These are phyloP conservation scores for Cytospora leucostoma DNA, from an alignment of 2,329 filamentous ascomycete genomes.

Conservation along the genomic window DNA sequence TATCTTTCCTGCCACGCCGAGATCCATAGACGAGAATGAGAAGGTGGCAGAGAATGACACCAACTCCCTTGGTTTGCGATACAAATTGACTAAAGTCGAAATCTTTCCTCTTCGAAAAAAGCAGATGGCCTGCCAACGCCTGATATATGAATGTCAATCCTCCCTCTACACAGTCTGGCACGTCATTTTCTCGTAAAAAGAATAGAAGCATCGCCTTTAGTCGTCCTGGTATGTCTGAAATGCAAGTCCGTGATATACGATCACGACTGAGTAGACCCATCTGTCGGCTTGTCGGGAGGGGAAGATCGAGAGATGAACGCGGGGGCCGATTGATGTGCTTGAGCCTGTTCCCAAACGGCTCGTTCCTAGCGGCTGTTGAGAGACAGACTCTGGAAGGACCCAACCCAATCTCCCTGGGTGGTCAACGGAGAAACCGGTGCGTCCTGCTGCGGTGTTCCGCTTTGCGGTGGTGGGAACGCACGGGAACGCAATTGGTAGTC, in stretches of 20 bases:
- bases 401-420: slow-evolving; percentile 60
- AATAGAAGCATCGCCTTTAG: slow-evolving; percentile 19
- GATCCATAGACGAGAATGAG: slow-evolving; percentile 15
- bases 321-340: background rate
- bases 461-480: slow-evolving; percentile 48
- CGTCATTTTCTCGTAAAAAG: slow-evolving; percentile 27
- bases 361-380: slow-evolving; percentile 60
- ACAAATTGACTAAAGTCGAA: slow-evolving; percentile 18
- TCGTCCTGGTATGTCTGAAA: slow-evolving; percentile 20
- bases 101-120: slow-evolving; percentile 29
- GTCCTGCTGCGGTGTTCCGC: slow-evolving; percentile 38
- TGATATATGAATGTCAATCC: slow-evolving; percentile 19
- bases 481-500: slow-evolving; percentile 48
- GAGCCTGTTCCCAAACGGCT: background rate
- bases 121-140: slow-evolving; percentile 26
- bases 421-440: slow-evolving; percentile 46
- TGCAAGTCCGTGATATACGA: slow-evolving; percentile 19
- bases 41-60: slow-evolving; percentile 6
- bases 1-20: slow-evolving; percentile 28
- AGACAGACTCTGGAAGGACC: slow-evolving; percentile 70
- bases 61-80: slow-evolving; percentile 10
- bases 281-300: background rate
- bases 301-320: background rate
- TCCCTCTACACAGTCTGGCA: slow-evolving; percentile 25
- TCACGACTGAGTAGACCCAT: slow-evolving; percentile 21